Evolutionary conservation across 2,329 filamentous ascomycete species (phyloP).

Genomic region (Epicoccum sorghinum): DNA sequence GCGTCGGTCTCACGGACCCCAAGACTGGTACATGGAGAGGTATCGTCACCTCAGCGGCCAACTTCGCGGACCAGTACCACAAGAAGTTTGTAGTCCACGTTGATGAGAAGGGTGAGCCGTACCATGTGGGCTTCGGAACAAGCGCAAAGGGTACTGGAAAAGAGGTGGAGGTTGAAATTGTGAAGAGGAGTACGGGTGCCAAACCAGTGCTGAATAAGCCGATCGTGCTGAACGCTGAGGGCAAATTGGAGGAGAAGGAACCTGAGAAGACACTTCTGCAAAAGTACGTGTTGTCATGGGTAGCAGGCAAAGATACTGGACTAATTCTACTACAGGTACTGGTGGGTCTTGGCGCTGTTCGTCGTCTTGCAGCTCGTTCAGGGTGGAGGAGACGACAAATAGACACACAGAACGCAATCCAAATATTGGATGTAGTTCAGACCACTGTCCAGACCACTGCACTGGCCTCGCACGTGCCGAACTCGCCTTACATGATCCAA

Average conservation of each 20-base stretch:
- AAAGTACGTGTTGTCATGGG: slow-evolving; percentile 50
- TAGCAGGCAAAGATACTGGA: neutral
- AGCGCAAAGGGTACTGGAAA: slow-evolving; percentile 40
- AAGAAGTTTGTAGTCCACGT: slow-evolving; percentile 54
- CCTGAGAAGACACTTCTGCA: slow-evolving; percentile 58
- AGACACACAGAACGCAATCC: neutral
- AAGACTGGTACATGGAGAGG: slow-evolving; percentile 50
- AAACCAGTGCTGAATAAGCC: slow-evolving; percentile 58
- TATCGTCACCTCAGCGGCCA: slow-evolving; percentile 53
- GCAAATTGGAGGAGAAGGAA: slow-evolving; percentile 56
- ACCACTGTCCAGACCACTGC: neutral
- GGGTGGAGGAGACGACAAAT: slow-evolving; percentile 45
- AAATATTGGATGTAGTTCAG: neutral
- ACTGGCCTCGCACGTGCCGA: neutral
- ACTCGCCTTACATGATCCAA: neutral
- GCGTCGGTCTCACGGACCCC: slow-evolving; percentile 52
- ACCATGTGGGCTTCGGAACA: slow-evolving; percentile 53
- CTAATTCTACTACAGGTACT: slow-evolving; percentile 50
- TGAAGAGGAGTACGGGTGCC: slow-evolving; percentile 47
- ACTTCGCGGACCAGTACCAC: slow-evolving; percentile 50
- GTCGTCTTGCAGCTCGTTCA: slow-evolving; percentile 54
- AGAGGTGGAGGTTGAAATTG: slow-evolving; percentile 51
- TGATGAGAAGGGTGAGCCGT: slow-evolving; percentile 51
- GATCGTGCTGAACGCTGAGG: slow-evolving; percentile 61
- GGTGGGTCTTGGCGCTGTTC: slow-evolving; percentile 58